These are phyloP conservation scores for Dicorynia guianensis DNA, from an alignment of 306 rosid genomes.

Conservation along the genomic window DNA sequence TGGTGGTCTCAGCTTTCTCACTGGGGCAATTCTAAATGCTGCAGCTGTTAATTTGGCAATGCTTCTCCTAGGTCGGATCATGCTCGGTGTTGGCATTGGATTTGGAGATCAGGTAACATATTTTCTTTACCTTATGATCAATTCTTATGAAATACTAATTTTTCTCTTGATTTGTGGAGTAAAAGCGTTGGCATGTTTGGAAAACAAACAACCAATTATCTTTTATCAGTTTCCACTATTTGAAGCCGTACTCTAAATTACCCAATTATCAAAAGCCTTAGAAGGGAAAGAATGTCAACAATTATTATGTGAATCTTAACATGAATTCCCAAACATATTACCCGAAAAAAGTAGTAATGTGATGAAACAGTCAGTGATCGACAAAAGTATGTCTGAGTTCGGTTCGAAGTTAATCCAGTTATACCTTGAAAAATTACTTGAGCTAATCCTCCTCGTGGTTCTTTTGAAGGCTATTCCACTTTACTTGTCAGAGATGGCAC, in stretches of 20 bases:
- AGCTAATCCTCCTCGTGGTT: slow-evolving; percentile 38
- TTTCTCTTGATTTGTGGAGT: not conserved
- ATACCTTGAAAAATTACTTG: slow-evolving; percentile 33
- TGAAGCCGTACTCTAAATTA: slow-evolving; percentile 7
- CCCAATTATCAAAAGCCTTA: slow-evolving; percentile 1
- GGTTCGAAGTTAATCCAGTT: slow-evolving; percentile 31
- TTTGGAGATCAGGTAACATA: slow-evolving; percentile 85
- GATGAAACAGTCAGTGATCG: slow-evolving; percentile 30
- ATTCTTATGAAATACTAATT: not conserved
- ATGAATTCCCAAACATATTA: slow-evolving; percentile 12
- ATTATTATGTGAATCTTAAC: not conserved
- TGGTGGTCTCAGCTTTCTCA: slow-evolving; percentile 75
- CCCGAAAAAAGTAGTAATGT: slow-evolving; percentile 27
- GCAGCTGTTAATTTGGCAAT: slow-evolving; percentile 67
- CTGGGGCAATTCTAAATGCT: slow-evolving; percentile 77
- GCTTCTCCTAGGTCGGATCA: slow-evolving; percentile 82
- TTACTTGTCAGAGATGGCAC: slow-evolving; percentile 95
- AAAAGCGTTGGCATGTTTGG: not conserved
- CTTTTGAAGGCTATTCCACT: slow-evolving; percentile 86
- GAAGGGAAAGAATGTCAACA: slow-evolving; percentile 8
- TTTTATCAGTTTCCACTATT: not conserved
- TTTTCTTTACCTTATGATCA: slow-evolving; percentile 15
- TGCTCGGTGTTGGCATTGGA: slow-evolving; percentile 97
- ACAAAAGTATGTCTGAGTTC: slow-evolving; percentile 15
- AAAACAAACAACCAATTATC: slow-evolving; percentile 1